Conservation (phyloP, 805 yeast genomes). For the Myxozyma nipponensis region DNA sequence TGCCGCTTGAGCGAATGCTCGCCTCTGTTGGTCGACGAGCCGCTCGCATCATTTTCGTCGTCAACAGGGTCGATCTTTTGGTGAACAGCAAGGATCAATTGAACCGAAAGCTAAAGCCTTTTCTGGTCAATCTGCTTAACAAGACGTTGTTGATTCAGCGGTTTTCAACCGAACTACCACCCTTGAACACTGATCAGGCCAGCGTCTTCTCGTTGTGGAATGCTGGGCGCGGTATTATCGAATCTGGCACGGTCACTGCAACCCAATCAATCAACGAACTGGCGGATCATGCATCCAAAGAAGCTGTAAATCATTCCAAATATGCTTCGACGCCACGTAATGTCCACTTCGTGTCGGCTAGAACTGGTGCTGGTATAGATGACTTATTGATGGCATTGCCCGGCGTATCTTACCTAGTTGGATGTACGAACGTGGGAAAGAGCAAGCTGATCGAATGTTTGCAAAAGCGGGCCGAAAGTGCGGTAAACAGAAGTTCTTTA, state of each 20-base stretch:
- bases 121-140: constrained; percentile 3
- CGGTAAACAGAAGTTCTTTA: constrained; percentile 41
- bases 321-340: constrained; percentile 28
- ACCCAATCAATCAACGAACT: neutral
- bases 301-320: neutral
- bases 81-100: neutral
- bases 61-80: constrained; percentile 17
- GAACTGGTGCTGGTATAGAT: constrained; percentile 50
- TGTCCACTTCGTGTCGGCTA: constrained; percentile 52
- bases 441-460: constrained; percentile 68
- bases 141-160: neutral
- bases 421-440: constrained; percentile 88
- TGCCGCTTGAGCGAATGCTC: constrained; percentile 11
- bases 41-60: neutral
- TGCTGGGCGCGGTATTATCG: constrained; percentile 1
- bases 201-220: constrained; percentile 7
- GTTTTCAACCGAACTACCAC: neutral
- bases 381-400: constrained; percentile 41
- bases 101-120: constrained; percentile 9
- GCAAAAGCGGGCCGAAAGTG: constrained; percentile 49
- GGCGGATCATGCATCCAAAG: neutral
- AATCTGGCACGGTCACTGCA: neutral
- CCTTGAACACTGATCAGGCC: neutral
- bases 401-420: constrained; percentile 50
- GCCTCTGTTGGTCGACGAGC: neutral